Base-by-base conservation (phyloP, 768 basidiomycete species). In the Chiua virens region DNA sequence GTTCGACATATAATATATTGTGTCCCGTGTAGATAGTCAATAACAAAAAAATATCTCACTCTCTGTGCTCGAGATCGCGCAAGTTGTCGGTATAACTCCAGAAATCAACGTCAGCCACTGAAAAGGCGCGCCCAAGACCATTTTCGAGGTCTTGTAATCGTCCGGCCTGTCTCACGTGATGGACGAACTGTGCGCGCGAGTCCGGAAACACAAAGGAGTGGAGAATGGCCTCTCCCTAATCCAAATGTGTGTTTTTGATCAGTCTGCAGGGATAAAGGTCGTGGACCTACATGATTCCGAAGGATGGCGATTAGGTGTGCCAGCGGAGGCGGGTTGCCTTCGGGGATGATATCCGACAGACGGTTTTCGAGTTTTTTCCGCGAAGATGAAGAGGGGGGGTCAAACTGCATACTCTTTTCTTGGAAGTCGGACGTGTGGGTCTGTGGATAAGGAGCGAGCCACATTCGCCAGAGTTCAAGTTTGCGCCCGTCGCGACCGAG, bases 401-500 rank as follows among this genome's bases (percentile, higher is more conserved):
- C 73, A 73, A 76, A 75, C 55, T 78, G 76, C 52, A 75, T 76
- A 54, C 69, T 58, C 62, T 74, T 76, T 17, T 69, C 69, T 47
- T 73, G 73, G 42, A 30, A 20, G 49, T 63, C 47, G 23, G 40
- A 28, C 4, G 47, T 9, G 43, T n/a, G 32, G 5, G 36, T 56
- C 35, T 51, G 47, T 15, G 59, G 56, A 52, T 72, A 62, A 36
- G 75, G 70, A 1, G 71, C 77, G 14, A 92, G 75, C 90, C 91
- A 92, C 34, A 71, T 61, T 50, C 72, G 75, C 90, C 91, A 92
- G 11, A 89, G 63, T 48, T 92, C 90, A 15, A 92, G 73, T 64
- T 82, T 89, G 50, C 79, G 77, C 8, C 91, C 89, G 57, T 92
- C 90, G 42, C 79, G 73, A 25, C 76, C 79, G 30, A 83, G 72